Base-by-base conservation (phyloP, 805 yeast species). In the Candida oleophila region DNA sequence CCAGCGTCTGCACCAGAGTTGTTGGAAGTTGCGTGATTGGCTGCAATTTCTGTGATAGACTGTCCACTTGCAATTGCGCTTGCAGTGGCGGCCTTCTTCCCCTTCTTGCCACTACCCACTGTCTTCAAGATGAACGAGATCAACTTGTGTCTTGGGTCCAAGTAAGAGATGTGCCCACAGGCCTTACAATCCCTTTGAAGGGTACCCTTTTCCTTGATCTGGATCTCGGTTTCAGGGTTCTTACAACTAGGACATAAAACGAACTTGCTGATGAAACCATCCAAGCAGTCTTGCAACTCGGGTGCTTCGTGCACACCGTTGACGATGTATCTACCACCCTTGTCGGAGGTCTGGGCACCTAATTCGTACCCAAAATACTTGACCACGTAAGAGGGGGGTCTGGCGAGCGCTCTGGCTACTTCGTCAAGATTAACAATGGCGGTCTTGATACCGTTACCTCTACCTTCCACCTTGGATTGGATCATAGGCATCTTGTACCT, bases 401-500 rank as follows among this genome's bases (percentile, higher is more conserved):
- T 85, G 56, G 87, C 88, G 54, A 94, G 78, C 19, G 98, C 96
- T 61, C 96, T 82, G 36, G 97, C 96, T 51, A 94, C 97, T 62
- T 94, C 98, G 35, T 87, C 74, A 46, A 89, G 82, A 71, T 94
- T 94, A 55, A 89, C 81, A 47, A 94, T 85, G 46, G 92, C 95
- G 20, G 99, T 94, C 69, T 90, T 91, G 73, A 94, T 94, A 83
- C 99, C 99, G 74, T 94, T 94, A 76, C 99, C 99, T 67, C 96
- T 82, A 69, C 99, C 99, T 75, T 94, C 98, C 55, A 89, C 89
- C 79, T 94, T 94, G 57, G 97, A 88, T 73, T 88, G 95, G 71
- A 94, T 85, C 38, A 95, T 87, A 65, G 99, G 99, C 99, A 94
- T 94, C 77, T 94, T 94, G 73, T 94, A 94, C 77, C 99, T 96